Evolutionary conservation across 2,329 filamentous ascomycete species (phyloP).

Genomic region (Colletotrichum liaoningense): DNA sequence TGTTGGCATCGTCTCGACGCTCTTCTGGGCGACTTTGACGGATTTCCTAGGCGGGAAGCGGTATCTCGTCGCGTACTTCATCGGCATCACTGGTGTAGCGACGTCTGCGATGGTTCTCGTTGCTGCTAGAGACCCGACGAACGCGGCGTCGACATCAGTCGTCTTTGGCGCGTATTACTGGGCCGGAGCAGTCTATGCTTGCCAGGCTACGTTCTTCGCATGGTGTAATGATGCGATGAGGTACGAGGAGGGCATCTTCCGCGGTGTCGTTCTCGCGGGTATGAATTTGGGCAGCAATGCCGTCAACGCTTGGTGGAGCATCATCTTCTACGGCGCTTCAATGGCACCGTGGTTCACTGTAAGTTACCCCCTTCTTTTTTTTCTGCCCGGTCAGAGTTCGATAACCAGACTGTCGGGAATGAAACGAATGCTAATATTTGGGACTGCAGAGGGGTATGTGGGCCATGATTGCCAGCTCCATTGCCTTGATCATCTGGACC

Average conservation of each 20-base stretch:
- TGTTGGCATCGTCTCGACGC: conserved; percentile 67
- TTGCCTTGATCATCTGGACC: conserved; percentile 71
- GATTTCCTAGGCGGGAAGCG: conserved; percentile 73
- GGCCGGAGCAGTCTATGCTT: conserved; percentile 77
- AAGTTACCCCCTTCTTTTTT: conserved; percentile 39
- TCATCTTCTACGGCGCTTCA: conserved; percentile 76
- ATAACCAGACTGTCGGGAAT: not conserved
- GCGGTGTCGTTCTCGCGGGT: conserved; percentile 75
- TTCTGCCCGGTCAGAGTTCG: not conserved
- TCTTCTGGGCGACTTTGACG: conserved; percentile 77
- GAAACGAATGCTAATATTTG: conserved; percentile 6
- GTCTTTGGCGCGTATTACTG: conserved; percentile 77
- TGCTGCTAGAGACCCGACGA: conserved; percentile 54
- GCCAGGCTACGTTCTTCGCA: conserved; percentile 80
- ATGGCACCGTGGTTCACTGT: conserved; percentile 75
- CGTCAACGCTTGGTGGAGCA: conserved; percentile 79
- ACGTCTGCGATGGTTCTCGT: conserved; percentile 73
- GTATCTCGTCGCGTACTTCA: conserved; percentile 75
- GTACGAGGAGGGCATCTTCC: conserved; percentile 70
- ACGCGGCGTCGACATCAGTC: conserved; percentile 56
- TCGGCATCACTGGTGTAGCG: conserved; percentile 71
- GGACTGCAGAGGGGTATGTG: conserved; percentile 71
- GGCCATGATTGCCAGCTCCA: conserved; percentile 75
- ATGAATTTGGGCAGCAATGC: conserved; percentile 79
- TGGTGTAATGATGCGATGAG: conserved; percentile 80